Evolutionary conservation across 345 rosid species (phyloP).

Genomic region (Acer campestre): DNA sequence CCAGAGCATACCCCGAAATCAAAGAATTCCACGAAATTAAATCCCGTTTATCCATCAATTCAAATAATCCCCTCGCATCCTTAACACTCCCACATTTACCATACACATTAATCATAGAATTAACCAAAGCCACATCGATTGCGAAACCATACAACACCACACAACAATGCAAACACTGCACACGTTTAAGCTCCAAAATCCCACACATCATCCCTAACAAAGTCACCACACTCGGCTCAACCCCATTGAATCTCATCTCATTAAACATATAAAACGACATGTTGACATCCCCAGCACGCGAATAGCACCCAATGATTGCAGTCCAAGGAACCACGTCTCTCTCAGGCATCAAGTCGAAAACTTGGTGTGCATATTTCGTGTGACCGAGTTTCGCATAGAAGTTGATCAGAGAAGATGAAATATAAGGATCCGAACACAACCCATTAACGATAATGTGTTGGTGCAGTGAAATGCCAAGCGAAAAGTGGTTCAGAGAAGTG

Average conservation of each 20-base stretch:
- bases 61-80: conserved; percentile 52
- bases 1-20: conserved; percentile 47
- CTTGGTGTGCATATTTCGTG: conserved; percentile 37
- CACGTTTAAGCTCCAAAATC: conserved; percentile 35
- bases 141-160: conserved; percentile 46
- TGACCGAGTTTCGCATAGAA: conserved; percentile 41
- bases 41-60: conserved; percentile 49
- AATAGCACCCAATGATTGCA: conserved; percentile 53
- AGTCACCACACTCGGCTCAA: conserved; percentile 57
- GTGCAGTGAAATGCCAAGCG: conserved; percentile 51
- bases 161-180: conserved; percentile 55
- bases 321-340: conserved; percentile 55
- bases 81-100: conserved; percentile 40
- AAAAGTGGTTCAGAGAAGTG: conserved; percentile 40
- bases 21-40: conserved; percentile 60
- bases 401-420: conserved; percentile 51
- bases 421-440: conserved; percentile 53
- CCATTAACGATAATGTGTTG: conserved; percentile 48
- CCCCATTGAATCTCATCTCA: conserved; percentile 46
- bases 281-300: conserved; percentile 35
- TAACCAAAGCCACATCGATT: conserved; percentile 34
- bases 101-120: conserved; percentile 52
- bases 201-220: conserved; percentile 49
- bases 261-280: conserved; percentile 39
- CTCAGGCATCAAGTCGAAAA: conserved; percentile 52